A percentile compares a stretch with the other conserved stretches of the same genome.
These are phyloP conservation scores for Aspergillus carlsbadensis DNA, from an alignment of 495 filamentous ascomycete genomes.

Conservation along the genomic window DNA sequence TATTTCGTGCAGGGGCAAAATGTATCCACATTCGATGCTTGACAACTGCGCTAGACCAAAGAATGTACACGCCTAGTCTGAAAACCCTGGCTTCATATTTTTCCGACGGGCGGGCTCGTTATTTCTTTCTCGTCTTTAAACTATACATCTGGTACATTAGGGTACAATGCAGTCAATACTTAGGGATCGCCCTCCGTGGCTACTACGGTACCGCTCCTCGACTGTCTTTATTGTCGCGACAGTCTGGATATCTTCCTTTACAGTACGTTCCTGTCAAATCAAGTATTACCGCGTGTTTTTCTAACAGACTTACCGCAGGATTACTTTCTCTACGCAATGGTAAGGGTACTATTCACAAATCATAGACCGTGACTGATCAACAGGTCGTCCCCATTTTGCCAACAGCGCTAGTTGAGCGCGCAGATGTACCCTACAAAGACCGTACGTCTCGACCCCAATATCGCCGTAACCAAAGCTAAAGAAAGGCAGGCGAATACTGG, in stretches of 20 bases:
- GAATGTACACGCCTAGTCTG: too few species aligned
- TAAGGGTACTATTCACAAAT: slow-evolving; percentile 10
- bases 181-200: slow-evolving; percentile 33
- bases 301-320: slow-evolving; percentile 28
- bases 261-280: slow-evolving; percentile 53
- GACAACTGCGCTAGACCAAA: too few species aligned
- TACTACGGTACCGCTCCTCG: slow-evolving; percentile 55
- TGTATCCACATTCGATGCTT: too few species aligned
- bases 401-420: slow-evolving; percentile 54
- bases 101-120: neutral
- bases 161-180: neutral
- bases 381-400: slow-evolving; percentile 62
- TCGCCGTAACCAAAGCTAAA: neutral
- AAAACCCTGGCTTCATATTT: neutral
- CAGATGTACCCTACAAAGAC: slow-evolving; percentile 51
- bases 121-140: neutral
- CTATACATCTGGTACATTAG: neutral
- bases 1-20: neutral
- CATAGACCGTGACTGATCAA: neutral
- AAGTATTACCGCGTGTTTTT: neutral
- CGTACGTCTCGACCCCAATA: slow-evolving; percentile 37
- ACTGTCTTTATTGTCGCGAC: slow-evolving; percentile 61
- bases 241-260: slow-evolving; percentile 62
- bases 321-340: slow-evolving; percentile 43
- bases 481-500: slow-evolving; percentile 32